Base-by-base conservation (phyloP, 305 asterid genomes). In the Rubia peregrina region DNA sequence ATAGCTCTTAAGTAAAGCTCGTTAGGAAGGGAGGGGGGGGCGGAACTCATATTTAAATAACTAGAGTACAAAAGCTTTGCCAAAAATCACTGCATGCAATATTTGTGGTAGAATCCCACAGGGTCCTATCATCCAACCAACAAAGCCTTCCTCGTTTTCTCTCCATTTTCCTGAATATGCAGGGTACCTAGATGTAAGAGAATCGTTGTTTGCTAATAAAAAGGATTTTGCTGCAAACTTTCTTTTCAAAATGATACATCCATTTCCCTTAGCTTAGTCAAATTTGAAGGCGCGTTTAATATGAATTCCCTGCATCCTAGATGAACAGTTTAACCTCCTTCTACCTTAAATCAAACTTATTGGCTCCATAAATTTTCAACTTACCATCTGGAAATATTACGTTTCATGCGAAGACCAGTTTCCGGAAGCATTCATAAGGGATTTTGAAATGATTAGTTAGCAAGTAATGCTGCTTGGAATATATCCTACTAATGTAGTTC, bases 1-100 rank as follows among this genome's bases (percentile, higher is more conserved):
- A 71, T 55, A 73, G 69, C 42, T 5, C 36, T 53, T 46, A 43
- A 21, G 48, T 16, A 71, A 71, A 17, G 68, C 9, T 66, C 36
- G 41, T 12, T 38, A 24, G 26, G 26, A 24, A 1, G 26, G 26
- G 26, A 1, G 26, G 26, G 0, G 26, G 11, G 9, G 10, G 40
- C 24, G n/a, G n/a, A n/a, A n/a, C 10, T 13, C 30, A 38, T 51
- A 13, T 62, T 21, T 38, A 30, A 17, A n/a, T n/a, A 4, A 42
- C 26, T 38, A 44, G 0, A 44, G 24, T 42, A 14, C 56, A 16
- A 38, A 59, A 9, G 11, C 17, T 17, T 24, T 10, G 40, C 9
- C 19, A 59, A 22, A 59, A 60, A 22, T 8, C 8, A 41, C 4
- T 9, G 51, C 24, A n/a, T 48, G 69, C 63, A 38, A 30, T 19